These are phyloP conservation scores for Trypanosoma mega DNA, from an alignment of 208 protist species.

Conservation along the genomic window DNA sequence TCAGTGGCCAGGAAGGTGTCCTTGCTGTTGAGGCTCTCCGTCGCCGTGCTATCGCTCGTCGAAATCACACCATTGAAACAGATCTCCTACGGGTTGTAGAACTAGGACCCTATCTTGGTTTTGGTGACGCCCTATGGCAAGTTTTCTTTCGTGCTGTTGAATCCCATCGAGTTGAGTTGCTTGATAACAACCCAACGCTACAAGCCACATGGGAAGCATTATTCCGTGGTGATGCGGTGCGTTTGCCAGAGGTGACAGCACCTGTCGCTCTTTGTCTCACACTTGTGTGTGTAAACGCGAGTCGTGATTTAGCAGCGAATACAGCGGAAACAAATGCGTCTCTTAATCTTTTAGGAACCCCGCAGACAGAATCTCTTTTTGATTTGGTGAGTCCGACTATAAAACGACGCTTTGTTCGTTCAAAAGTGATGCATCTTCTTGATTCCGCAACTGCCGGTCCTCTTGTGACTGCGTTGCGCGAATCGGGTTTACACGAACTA, in stretches of 20 bases:
- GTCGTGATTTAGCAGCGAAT: conserved; percentile 25
- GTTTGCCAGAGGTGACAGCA: conserved; percentile 62
- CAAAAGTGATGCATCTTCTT: conserved; percentile 31
- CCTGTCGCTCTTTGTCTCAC: conserved; percentile 71
- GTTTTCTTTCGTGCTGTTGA: conserved; percentile 62
- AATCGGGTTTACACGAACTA: conserved; percentile 36
- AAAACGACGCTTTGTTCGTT: conserved; percentile 48
- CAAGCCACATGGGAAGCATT: conserved; percentile 67
- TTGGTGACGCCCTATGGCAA: conserved; percentile 69
- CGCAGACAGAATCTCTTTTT: not conserved
- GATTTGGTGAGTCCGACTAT: conserved; percentile 27
- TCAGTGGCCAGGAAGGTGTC: conserved; percentile 41
- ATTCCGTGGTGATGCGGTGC: conserved; percentile 56
- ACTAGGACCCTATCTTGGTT: conserved; percentile 52
- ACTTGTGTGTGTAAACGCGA: conserved; percentile 43
- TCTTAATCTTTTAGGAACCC: no score
- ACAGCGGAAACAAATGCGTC: no score
- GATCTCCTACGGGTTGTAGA: conserved; percentile 43
- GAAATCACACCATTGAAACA: conserved; percentile 58
- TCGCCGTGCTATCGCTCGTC: conserved; percentile 54
- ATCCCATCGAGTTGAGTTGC: conserved; percentile 39
- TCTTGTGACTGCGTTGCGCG: conserved; percentile 41
- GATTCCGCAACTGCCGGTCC: conserved; percentile 17
- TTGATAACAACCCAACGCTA: conserved; percentile 30
- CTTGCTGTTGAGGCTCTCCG: conserved; percentile 79